Conservation (phyloP, 371 early-diverging fungal genomes). For the Syncephalastrum monosporum region DNA sequence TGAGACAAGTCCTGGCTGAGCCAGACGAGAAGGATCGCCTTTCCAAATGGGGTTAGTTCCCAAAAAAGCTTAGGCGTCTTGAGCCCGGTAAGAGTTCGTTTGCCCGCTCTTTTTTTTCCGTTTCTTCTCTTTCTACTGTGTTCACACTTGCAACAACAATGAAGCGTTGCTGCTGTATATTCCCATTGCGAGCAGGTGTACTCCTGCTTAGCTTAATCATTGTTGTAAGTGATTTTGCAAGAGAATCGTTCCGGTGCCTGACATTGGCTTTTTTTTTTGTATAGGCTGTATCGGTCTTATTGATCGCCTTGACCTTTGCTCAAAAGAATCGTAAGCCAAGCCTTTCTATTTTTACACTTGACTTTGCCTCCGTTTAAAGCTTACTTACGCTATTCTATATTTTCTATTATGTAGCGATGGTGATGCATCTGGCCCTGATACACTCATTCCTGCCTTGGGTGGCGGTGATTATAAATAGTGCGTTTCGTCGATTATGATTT, state of each 20-base stretch:
- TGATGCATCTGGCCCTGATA: conserved; percentile 38
- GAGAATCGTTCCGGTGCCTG: neutral
- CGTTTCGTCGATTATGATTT: conserved; percentile 1
- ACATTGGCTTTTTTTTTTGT: conserved; percentile 3
- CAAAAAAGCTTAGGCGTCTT: no score
- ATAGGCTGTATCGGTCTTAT: conserved; percentile 33
- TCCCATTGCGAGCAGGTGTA: conserved; percentile 42
- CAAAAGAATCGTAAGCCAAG: conserved; percentile 41
- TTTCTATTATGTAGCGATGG: conserved; percentile 29
- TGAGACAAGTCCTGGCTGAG: no score
- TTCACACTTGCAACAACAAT: conserved; percentile 9
- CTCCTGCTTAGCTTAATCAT: conserved; percentile 31
- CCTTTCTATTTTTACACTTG: neutral
- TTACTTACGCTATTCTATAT: neutral
- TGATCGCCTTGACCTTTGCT: conserved; percentile 34
- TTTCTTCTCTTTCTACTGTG: conserved; percentile 3
- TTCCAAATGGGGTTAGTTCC: no score
- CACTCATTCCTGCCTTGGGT: conserved; percentile 36
- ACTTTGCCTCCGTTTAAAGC: no score
- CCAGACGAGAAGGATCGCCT: no score
- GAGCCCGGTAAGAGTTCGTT: neutral
- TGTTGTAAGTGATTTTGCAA: conserved; percentile 18
- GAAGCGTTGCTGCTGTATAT: conserved; percentile 43
- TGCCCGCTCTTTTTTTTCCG: neutral
- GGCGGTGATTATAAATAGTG: conserved; percentile 35